Evolutionary conservation across 169 alveolate genomes (phyloP).

Genomic region (Plasmodium cynomolgi): DNA sequence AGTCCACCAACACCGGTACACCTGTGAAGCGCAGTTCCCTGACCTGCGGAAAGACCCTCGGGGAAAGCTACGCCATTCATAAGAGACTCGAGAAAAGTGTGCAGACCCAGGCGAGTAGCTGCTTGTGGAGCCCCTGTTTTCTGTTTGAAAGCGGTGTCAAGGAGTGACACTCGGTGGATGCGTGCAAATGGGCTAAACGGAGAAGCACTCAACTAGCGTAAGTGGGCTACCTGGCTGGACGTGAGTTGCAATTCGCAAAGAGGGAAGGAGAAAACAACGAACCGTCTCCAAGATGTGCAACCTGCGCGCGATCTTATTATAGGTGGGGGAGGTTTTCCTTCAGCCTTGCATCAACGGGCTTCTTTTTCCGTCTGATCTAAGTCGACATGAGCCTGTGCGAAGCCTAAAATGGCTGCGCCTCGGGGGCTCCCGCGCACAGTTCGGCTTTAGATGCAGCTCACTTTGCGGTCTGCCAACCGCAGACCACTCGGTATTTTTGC

Average conservation of each 20-base stretch:
- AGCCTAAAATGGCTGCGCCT: background rate
- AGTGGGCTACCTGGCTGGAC: background rate
- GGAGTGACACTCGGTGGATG: background rate
- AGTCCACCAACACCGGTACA: background rate
- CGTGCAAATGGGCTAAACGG: background rate
- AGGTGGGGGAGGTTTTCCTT: too few relatives aligned
- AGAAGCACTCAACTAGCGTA: background rate
- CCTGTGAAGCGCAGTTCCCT: constrained; percentile 11
- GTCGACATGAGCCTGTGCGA: background rate
- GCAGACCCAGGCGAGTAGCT: background rate
- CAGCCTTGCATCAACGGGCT: too few relatives aligned
- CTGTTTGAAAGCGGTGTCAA: constrained; percentile 28
- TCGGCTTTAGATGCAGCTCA: too few relatives aligned
- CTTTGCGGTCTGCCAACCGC: too few relatives aligned
- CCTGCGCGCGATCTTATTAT: background rate
- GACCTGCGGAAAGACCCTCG: background rate
- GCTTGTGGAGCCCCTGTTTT: constrained; percentile 5
- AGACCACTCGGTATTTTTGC: background rate
- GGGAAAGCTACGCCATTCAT: background rate
- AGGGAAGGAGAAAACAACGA: background rate
- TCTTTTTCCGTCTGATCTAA: background rate
- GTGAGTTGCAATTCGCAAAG: background rate
- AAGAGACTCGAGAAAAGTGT: background rate
- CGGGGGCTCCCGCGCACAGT: too few relatives aligned
- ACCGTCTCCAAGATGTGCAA: background rate